Conservation (phyloP, 345 rosid genomes). For the Camelina hispida region DNA sequence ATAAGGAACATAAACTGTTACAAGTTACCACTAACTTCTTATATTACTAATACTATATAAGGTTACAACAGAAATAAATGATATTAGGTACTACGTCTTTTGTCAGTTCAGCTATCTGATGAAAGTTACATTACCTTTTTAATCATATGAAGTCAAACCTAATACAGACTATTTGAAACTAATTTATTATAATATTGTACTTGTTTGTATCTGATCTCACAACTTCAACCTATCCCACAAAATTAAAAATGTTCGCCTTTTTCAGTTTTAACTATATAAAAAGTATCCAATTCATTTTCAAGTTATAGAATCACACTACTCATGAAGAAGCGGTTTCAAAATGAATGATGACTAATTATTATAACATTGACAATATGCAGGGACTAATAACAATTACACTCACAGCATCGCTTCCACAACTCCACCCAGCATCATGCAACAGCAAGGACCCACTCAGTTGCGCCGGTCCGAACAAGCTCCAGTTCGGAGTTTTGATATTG, state of each 20-base stretch:
- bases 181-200: background rate
- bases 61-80: background rate
- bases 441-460: conserved; percentile 48
- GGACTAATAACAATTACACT: conserved; percentile 77
- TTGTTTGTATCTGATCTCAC: background rate
- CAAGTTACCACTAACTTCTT: background rate
- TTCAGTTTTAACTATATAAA: background rate
- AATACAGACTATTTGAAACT: conserved; percentile 7
- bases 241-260: background rate
- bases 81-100: conserved; percentile 27
- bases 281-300: conserved; percentile 5
- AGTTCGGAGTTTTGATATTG: conserved; percentile 52
- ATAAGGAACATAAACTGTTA: background rate
- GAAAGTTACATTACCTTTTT: conserved; percentile 17
- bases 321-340: background rate
- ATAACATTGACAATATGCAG: conserved; percentile 49
- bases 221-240: background rate
- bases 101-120: conserved; percentile 24
- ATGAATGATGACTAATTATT: conserved; percentile 9
- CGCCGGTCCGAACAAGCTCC: conserved; percentile 46
- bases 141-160: conserved; percentile 28
- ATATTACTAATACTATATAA: conserved; percentile 4
- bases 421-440: conserved; percentile 68
- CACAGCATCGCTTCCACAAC: conserved; percentile 67
- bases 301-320: background rate